phyloP scores from a whole-genome alignment of 2,329 filamentous ascomycete genomes.

The Pseudogymnoascus pannorum region DNA sequence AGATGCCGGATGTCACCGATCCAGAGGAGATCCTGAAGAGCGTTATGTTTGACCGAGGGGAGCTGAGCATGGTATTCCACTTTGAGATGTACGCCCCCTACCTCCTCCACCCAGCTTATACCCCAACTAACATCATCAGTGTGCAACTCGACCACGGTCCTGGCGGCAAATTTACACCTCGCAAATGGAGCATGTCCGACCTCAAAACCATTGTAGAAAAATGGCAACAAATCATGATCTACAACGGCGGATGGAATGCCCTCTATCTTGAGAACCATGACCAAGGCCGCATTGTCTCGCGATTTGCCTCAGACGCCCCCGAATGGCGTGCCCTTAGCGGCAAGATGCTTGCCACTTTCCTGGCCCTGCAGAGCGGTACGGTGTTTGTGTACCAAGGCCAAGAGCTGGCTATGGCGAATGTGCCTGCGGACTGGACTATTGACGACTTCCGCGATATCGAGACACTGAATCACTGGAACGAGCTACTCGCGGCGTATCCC shows the following conservation, averaged over 20 bases:
- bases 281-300: slow-evolving; percentile 43
- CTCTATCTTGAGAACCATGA: slow-evolving; percentile 53
- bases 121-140: slow-evolving; percentile 23
- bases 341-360: slow-evolving; percentile 47
- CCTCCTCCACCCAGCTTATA: slow-evolving; percentile 5
- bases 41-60: slow-evolving; percentile 48
- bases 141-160: slow-evolving; percentile 43
- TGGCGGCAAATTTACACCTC: slow-evolving; percentile 39
- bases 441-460: slow-evolving; percentile 64
- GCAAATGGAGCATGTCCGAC: slow-evolving; percentile 29
- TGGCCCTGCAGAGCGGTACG: slow-evolving; percentile 45
- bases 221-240: slow-evolving; percentile 45
- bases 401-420: slow-evolving; percentile 52
- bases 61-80: slow-evolving; percentile 67
- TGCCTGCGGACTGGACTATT: slow-evolving; percentile 50
- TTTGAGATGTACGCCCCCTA: slow-evolving; percentile 50
- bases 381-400: slow-evolving; percentile 55
- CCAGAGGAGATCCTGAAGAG: slow-evolving; percentile 43
- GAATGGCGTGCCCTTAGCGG: slow-evolving; percentile 36
- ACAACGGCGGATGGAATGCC: slow-evolving; percentile 49
- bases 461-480: slow-evolving; percentile 43
- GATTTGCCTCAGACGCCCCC: slow-evolving; percentile 37
- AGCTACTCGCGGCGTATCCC: slow-evolving; percentile 27
- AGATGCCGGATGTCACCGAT: slow-evolving; percentile 38
- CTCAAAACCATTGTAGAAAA: slow-evolving; percentile 41